These are phyloP conservation scores for Coemansia sp. DNA, from an alignment of 192 early-diverging fungal genomes.

Conservation along the genomic window DNA sequence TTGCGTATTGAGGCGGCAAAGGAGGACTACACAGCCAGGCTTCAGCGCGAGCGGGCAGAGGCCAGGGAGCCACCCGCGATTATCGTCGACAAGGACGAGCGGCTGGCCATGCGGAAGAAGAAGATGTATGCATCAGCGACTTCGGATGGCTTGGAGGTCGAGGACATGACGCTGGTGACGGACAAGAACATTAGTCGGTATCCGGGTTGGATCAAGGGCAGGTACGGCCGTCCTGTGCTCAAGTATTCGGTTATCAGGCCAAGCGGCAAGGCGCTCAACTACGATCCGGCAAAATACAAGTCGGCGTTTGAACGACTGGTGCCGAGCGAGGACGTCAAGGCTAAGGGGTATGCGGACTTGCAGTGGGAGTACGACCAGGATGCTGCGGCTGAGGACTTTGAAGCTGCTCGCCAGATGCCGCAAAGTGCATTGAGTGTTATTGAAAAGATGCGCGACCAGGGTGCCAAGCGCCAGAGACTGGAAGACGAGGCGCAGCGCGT, in stretches of 20 bases:
- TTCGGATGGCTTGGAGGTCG: conserved; percentile 54
- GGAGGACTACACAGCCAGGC: conserved; percentile 61
- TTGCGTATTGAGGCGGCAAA: conserved; percentile 81
- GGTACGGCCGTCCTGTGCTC: conserved; percentile 74
- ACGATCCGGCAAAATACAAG: conserved; percentile 71
- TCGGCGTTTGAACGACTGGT: conserved; percentile 63
- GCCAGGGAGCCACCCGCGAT: not conserved
- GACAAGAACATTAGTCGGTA: conserved; percentile 68
- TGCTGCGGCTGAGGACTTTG: conserved; percentile 20
- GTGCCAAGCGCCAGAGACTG: conserved; percentile 9
- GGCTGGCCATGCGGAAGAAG: conserved; percentile 24
- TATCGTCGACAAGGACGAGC: conserved; percentile 32
- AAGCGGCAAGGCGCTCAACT: conserved; percentile 63
- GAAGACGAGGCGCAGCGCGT: conserved; percentile 14
- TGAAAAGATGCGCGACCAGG: not conserved
- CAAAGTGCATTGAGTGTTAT: conserved; percentile 4
- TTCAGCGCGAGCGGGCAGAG: conserved; percentile 57
- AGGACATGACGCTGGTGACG: conserved; percentile 73
- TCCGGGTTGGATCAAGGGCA: conserved; percentile 68
- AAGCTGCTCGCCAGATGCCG: conserved; percentile 22
- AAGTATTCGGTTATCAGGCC: conserved; percentile 64
- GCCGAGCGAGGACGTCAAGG: not conserved
- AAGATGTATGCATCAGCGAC: conserved; percentile 33
- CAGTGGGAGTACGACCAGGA: conserved; percentile 50
- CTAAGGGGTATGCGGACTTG: conserved; percentile 28